Evolutionary conservation across 2,329 filamentous ascomycete genomes (phyloP), one percentile per base, ranked within the genome.

Genomic region (Aschersonia sp.): DNA sequence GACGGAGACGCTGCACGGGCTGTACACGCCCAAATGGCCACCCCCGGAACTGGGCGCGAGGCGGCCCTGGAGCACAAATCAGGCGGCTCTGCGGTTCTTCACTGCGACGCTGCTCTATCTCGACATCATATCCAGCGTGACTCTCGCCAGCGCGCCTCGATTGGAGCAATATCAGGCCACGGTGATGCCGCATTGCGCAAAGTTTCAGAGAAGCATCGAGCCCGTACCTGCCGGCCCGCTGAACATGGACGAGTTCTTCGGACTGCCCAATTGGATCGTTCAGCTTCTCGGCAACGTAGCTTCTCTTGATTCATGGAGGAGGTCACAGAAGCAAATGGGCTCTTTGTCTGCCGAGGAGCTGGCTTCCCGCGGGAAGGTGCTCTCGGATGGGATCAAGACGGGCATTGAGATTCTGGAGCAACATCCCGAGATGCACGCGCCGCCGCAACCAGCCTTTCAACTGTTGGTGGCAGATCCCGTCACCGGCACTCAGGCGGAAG

Each of bases 201-300:
- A 51, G 2, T 32, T 52, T 2, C 46, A 51, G n/a, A 51, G 50
- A 30, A 51, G 52, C 12, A 41, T 48, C 5, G 51, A 55, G 31
- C 51, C 57, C 7, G 52, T 54, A 9, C 48, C 54, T 9, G 54
- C 57, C 1, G 58, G 60, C 0, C 60, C 59, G 1, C 59, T 73
- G 40, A 62, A 64, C 46, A 64, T 80, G 48, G 69, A 73, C 45
- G 68, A 72, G 32, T 71, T 77, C 45, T 60, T 75, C 41, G 78
- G 78, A 2, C 67, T 76, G 50, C 64, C 75, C 43, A 81, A 80
- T 57, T 77, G 75, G 74, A 70, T 71, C 1, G 53, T 82, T 44
- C 60, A 74, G 44, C 62, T 70, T n/a, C 68, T 83, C 43, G 72
- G 70, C 9, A 69, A 77, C 28, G 71, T 78, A 44, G 65, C 76